Evolutionary conservation across 441 rosid species (phyloP).

Genomic region (Populus tomentosa): DNA sequence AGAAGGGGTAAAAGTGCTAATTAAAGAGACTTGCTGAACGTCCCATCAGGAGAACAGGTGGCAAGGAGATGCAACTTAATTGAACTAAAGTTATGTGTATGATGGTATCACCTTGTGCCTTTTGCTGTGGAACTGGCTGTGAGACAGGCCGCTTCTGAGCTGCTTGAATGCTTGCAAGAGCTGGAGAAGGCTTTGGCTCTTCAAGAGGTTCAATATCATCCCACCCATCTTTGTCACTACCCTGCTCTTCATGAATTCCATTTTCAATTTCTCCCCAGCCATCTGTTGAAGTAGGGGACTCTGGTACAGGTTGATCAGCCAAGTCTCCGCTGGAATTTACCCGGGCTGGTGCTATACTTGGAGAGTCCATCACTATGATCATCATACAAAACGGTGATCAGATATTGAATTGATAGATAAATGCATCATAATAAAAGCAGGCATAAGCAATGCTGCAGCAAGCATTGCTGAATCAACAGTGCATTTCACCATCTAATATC

Average conservation of each 20-base stretch:
- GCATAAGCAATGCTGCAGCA: not conserved
- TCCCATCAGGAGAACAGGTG: not conserved
- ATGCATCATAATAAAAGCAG: not conserved
- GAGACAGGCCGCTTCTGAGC: conserved; percentile 84
- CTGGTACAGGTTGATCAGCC: conserved; percentile 67
- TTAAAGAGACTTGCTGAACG: not conserved
- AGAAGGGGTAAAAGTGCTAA: not conserved
- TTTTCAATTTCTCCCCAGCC: conserved; percentile 99
- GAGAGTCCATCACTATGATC: conserved; percentile 48
- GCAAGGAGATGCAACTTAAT: not conserved
- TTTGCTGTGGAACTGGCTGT: conserved; percentile 61
- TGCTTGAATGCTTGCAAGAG: conserved; percentile 84
- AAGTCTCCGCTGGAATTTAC: conserved; percentile 67
- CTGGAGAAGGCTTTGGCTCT: conserved; percentile 79
- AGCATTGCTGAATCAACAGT: not conserved
- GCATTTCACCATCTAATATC: not conserved
- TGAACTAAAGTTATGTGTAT: not conserved
- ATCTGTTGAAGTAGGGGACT: conserved; percentile 92
- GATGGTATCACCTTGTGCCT: conserved; percentile 57
- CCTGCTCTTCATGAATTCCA: conserved; percentile 69
- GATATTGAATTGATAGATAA: conserved; percentile 2
- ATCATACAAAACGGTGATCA: conserved; percentile 25
- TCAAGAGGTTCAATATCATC: conserved; percentile 93
- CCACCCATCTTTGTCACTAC: conserved; percentile 91
- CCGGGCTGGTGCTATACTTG: conserved; percentile 45